Percentiles rank a stretch among this genome's conserved stretches.
Conservation (phyloP, 78 protist species). For the Dictyostelium purpureum region DNA sequence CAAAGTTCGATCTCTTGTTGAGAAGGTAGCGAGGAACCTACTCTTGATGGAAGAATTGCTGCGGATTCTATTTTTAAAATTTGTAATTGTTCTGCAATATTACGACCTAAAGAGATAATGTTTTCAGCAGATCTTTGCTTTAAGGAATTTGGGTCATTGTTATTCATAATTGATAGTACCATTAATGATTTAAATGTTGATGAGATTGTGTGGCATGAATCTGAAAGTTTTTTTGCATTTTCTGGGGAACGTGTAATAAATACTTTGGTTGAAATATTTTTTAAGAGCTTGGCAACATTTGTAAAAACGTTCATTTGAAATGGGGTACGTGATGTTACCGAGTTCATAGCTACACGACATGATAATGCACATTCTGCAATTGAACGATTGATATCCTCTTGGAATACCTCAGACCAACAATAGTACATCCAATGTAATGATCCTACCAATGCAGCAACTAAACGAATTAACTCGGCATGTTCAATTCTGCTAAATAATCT, state of each 20-base stretch:
- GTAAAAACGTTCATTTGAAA: constrained; percentile 13
- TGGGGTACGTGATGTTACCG: constrained; percentile 27
- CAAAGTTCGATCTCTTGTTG: constrained; percentile 7
- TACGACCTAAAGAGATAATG: constrained; percentile 22
- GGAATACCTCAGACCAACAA: constrained; percentile 43
- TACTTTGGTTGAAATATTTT: not conserved
- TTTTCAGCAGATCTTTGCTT: constrained; percentile 18
- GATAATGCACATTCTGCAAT: constrained; percentile 65
- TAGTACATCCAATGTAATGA: constrained; percentile 50
- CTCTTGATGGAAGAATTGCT: constrained; percentile 12
- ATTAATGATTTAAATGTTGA: constrained; percentile 57
- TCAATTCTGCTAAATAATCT: constrained; percentile 49
- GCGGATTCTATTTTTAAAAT: not conserved
- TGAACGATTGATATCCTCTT: constrained; percentile 25
- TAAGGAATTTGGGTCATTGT: too few species aligned
- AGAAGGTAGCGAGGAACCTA: not conserved
- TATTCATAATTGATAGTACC: constrained; percentile 9
- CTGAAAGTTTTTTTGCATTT: not conserved
- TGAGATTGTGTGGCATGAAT: constrained; percentile 8
- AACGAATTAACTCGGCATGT: constrained; percentile 20
- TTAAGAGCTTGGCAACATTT: constrained; percentile 1
- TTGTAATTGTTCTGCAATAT: constrained; percentile 54
- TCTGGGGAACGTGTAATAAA: constrained; percentile 21
- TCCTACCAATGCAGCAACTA: constrained; percentile 53
- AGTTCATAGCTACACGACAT: constrained; percentile 34